These are phyloP conservation scores for Alloteropsis angusta DNA, from an alignment of 202 grass and related monocot genomes.

Conservation along the genomic window DNA sequence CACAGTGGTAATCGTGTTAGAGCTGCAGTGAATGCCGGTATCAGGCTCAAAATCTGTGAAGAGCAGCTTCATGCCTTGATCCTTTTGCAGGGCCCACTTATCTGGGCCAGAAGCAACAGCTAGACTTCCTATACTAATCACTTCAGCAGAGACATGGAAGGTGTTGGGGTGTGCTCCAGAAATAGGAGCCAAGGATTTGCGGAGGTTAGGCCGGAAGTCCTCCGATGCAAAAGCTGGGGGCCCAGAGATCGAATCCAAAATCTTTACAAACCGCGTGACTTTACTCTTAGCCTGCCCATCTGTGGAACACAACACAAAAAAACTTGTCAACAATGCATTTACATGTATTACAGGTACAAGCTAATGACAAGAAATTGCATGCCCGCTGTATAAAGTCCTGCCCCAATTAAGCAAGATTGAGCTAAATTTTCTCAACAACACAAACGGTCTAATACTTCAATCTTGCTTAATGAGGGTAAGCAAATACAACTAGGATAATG, in stretches of 20 bases:
- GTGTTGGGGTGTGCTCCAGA: constrained; percentile 32
- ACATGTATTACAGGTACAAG: constrained; percentile 1
- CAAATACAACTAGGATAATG: constrained; percentile 25
- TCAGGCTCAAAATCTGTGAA: constrained; percentile 38
- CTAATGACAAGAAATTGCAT: constrained; percentile 10
- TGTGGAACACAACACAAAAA: constrained; percentile 28
- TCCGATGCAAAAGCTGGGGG: constrained; percentile 80
- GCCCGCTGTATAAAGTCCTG: constrained; percentile 5
- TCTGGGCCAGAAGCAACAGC: constrained; percentile 27
- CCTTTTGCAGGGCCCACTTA: constrained; percentile 42
- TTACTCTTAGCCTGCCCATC: constrained; percentile 41
- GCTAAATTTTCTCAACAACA: constrained; percentile 10
- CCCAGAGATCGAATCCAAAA: constrained; percentile 67
- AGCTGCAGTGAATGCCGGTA: constrained; percentile 38
- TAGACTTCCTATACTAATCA: constrained; percentile 52
- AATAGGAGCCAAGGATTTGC: constrained; percentile 41
- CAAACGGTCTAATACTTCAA: constrained; percentile 13
- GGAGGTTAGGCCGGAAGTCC: constrained; percentile 27
- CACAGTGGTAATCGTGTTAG: constrained; percentile 35
- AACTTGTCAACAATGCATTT: constrained; percentile 28
- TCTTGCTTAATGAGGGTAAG: constrained; percentile 36
- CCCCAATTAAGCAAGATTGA: constrained; percentile 35
- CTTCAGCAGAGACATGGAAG: constrained; percentile 48
- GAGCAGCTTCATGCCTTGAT: constrained; percentile 43
- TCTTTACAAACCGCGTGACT: constrained; percentile 40